Base-by-base conservation (phyloP, 2,329 filamentous ascomycete genomes). In the Diaporthe sp. region DNA sequence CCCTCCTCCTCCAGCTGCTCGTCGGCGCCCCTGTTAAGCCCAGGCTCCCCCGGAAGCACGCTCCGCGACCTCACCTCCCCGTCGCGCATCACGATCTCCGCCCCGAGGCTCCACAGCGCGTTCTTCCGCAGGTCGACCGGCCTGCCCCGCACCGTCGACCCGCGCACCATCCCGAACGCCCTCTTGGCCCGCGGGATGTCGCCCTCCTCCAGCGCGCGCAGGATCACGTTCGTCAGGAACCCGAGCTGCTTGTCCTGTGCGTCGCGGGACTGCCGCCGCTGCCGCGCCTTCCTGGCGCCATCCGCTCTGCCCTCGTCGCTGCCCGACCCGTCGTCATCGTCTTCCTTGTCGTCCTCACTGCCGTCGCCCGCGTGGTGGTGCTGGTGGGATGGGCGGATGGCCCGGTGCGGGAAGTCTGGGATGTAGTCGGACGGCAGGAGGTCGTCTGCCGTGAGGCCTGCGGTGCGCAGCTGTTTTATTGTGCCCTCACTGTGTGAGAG, bases 21-120 rank as follows among this genome's bases (percentile, higher is more conserved):
- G 47, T 65, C 72, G 31, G 58, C 67, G 67, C 60, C 17, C 34
- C 5, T 8, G 28, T 34, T 58, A 25, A 42, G 72, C 39, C 65
- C 37, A 31, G 51, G 44, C 77, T 77, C 74, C 82, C 77, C 73
- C 77, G 37, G 44, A 13, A 42, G 3, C 13, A 74, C 63, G 57
- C 47, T 72, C 63, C 63, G 34, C 63, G 68, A 47, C 31, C 47
- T 53, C 25, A 31, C 78, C 80, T 85, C 81, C 9, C 87, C 88
- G 39, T 88, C 85, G 22, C 93, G 90, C 85, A 98, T 91, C 74
- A 98, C 85, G 28, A 98, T 90, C 84, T 98, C 96, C 2, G 94
- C 95, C 0, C 95, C 95, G 60, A 98, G 89, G 20, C 93, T 93
- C 96, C 96, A 98, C 78, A 94, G 89, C 49, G 91, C 90, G 80